Percentiles rank a stretch among this genome's conserved stretches.
Evolutionary conservation across 768 basidiomycete species (phyloP).

Genomic region (Clavulina sp.): DNA sequence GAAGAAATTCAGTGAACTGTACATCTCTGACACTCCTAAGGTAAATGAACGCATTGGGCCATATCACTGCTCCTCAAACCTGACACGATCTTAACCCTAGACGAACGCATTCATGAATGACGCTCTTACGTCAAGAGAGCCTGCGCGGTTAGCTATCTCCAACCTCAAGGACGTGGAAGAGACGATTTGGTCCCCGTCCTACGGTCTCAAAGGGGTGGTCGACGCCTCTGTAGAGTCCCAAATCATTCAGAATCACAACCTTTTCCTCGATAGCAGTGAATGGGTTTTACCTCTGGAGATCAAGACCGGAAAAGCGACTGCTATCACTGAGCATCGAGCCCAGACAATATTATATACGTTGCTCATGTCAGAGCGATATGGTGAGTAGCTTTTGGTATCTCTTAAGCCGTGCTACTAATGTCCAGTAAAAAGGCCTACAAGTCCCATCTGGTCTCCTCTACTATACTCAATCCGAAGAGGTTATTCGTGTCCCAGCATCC

Average conservation of each 20-base stretch:
- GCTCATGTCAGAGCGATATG: conserved; percentile 77
- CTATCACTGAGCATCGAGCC: conserved; percentile 82
- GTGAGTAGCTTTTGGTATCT: conserved; percentile 15
- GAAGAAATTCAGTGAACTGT: conserved; percentile 43
- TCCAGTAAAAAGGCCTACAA: conserved; percentile 31
- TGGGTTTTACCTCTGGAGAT: conserved; percentile 72
- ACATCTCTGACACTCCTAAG: conserved; percentile 47
- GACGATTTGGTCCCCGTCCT: conserved; percentile 92
- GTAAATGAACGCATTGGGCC: conserved; percentile 21
- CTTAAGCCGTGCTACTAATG: background rate
- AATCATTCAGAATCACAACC: conserved; percentile 26
- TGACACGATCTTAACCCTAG: conserved; percentile 42
- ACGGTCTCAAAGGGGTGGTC: conserved; percentile 88
- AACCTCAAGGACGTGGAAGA: conserved; percentile 81
- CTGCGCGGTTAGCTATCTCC: conserved; percentile 50
- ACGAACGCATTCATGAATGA: no score
- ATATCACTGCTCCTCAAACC: conserved; percentile 25
- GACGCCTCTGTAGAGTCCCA: conserved; percentile 72
- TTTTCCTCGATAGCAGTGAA: conserved; percentile 16
- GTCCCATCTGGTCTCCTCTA: conserved; percentile 76
- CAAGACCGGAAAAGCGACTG: conserved; percentile 73
- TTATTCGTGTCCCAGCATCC: conserved; percentile 62
- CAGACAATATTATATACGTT: conserved; percentile 97
- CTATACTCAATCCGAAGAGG: conserved; percentile 83
- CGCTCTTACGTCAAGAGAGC: conserved; percentile 32